Base-by-base conservation (phyloP, 2,329 filamentous ascomycete species). In the Aspergillus fijiensis region DNA sequence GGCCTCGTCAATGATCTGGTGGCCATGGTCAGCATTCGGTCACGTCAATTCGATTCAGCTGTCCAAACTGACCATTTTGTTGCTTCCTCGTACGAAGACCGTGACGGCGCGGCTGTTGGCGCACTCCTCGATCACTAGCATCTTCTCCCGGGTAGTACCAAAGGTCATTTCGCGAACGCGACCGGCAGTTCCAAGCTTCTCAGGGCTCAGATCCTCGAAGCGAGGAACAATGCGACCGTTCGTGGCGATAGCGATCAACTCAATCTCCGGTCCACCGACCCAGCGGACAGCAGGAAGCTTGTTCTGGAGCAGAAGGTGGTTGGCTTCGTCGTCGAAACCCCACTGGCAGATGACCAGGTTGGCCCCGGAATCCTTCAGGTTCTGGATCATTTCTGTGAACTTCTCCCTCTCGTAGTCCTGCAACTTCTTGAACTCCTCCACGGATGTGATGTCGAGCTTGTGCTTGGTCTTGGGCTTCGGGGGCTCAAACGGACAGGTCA, bases 391-490 rank as follows among this genome's bases (percentile, higher is more conserved):
- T 81, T 98, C 94, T 60, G 91, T 86, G 75, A 99, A 99, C 81
- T 98, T 99, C 75, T 91, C 90, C 70, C 89, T 89, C 80, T 99
- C 95, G 81, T 99, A 99, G 69, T 85, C 91, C 75, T 99, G 95
- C 66, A 99, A 82, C 80, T 96, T 95, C 84, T 96, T 97, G 84
- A 96, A 99, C 81, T 99, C 95, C 69, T 98, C 94, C 7, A 99
- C 94, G 48, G 88, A 91, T 59, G 92, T 95, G 74, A 99, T 99
- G 74, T 99, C 95, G 63, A 99, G 86, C 84, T 97, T 96, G 81
- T 99, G 95, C 86, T 99, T 99, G 51, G 95, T 99, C 87, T 99
- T 99, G 68, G 95, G 95, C 85, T 99, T 99, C 54, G 95, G 95
- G 33, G 95, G 95, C 82, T 99, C 95, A 75, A 99, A 99, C 4